phyloP scores from a whole-genome alignment of 257 asterid genomes.

The Penstemon newberryi region DNA sequence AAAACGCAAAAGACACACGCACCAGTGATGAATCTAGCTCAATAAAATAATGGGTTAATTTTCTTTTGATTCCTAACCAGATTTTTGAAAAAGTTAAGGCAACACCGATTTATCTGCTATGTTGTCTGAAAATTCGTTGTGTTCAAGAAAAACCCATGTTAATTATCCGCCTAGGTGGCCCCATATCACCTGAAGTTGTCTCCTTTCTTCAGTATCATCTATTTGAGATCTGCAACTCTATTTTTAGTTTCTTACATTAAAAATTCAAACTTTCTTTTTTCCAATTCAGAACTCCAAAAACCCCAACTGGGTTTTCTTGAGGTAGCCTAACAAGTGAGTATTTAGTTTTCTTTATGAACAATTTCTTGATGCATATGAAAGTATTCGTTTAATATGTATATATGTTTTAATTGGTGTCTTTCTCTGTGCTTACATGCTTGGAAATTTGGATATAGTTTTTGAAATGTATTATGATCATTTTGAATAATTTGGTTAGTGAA shows the following conservation, averaged over 20 bases:
- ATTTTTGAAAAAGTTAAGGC: slow-evolving; percentile 3
- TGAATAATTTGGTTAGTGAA: slow-evolving; percentile 8
- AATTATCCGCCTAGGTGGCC: slow-evolving; percentile 41
- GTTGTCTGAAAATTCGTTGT: slow-evolving; percentile 37
- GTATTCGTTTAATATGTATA: too few species aligned
- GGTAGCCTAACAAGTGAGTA: slow-evolving; percentile 32
- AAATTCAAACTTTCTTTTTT: neutral
- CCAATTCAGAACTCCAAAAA: neutral
- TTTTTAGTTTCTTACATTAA: neutral
- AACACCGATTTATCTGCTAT: slow-evolving; percentile 40
- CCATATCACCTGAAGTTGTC: slow-evolving; percentile 46
- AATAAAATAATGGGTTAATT: neutral
- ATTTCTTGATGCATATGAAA: slow-evolving; percentile 18
- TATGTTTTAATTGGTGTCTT: too few species aligned
- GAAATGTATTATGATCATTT: neutral
- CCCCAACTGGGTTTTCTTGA: slow-evolving; percentile 25
- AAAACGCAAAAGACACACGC: neutral
- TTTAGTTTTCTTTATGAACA: slow-evolving; percentile 5
- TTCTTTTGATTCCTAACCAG: slow-evolving; percentile 1
- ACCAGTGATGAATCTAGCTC: neutral
- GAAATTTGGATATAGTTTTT: neutral
- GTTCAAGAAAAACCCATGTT: slow-evolving; percentile 41
- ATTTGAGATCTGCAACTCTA: slow-evolving; percentile 48
- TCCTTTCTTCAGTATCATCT: slow-evolving; percentile 20
- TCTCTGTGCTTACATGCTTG: neutral